phyloP scores from a whole-genome alignment of 108 stramenopile species.

The Seminavis robusta region DNA sequence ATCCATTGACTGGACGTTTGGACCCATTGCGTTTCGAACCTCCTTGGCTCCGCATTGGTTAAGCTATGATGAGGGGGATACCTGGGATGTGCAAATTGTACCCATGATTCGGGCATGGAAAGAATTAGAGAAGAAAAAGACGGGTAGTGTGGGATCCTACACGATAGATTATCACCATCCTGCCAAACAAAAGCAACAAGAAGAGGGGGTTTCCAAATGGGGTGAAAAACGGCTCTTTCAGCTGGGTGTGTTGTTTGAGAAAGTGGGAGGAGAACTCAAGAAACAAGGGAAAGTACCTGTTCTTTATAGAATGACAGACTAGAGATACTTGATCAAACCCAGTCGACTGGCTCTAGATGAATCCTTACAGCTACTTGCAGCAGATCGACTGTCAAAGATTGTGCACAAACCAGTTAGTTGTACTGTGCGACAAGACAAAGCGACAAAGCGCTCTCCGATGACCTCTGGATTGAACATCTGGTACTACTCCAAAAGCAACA shows the following conservation, averaged over 20 bases:
- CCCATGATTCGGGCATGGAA: conserved; percentile 38
- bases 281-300: no score
- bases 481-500: no score
- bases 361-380: no score
- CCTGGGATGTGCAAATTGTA: conserved; percentile 61
- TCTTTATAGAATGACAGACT: no score
- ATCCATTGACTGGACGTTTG: conserved; percentile 57
- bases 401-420: no score
- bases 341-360: no score
- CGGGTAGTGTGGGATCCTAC: conserved; percentile 30
- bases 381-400: no score
- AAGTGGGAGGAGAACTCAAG: no score
- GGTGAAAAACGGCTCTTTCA: conserved; percentile 47
- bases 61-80: conserved; percentile 36
- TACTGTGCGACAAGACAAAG: no score
- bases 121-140: conserved; percentile 12
- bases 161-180: conserved; percentile 36
- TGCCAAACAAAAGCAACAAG: conserved; percentile 45
- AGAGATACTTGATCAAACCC: no score
- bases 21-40: conserved; percentile 44
- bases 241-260: conserved; percentile 34
- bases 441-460: no score
- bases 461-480: no score
- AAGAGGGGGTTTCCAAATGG: conserved; percentile 39
- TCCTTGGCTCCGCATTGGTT: conserved; percentile 34